phyloP scores from a whole-genome alignment of 75 land plant species.

The Chamaecyparis obtusa region DNA sequence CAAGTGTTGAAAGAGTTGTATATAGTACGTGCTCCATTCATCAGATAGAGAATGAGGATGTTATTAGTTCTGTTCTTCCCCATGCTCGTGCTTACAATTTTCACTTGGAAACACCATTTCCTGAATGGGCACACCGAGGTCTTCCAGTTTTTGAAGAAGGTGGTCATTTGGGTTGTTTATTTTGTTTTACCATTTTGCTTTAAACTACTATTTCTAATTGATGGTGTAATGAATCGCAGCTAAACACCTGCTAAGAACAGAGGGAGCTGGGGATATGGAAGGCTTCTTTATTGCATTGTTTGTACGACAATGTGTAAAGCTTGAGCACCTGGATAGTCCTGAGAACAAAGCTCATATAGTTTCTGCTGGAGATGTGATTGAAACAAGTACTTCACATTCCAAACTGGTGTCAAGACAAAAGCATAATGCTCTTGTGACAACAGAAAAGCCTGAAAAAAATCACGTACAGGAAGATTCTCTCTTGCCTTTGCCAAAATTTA shows the following conservation, averaged over 20 bases:
- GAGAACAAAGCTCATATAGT: not conserved
- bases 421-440: not conserved
- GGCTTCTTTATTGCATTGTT: slow-evolving; percentile 91
- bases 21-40: slow-evolving; percentile 95
- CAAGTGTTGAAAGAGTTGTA: slow-evolving; percentile 78
- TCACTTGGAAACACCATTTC: slow-evolving; percentile 61
- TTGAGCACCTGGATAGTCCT: not conserved
- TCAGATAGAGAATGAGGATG: slow-evolving; percentile 92
- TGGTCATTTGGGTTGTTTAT: slow-evolving; percentile 25
- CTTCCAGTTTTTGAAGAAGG: slow-evolving; percentile 90
- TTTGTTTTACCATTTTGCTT: slow-evolving; percentile 1
- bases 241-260: slow-evolving; percentile 64
- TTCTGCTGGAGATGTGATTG: not conserved
- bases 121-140: slow-evolving; percentile 82
- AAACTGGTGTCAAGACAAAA: not conserved
- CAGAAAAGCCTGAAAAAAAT: not conserved
- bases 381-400: not conserved
- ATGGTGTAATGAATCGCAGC: slow-evolving; percentile 33
- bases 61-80: slow-evolving; percentile 63
- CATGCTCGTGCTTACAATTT: slow-evolving; percentile 59
- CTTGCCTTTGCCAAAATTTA: not conserved
- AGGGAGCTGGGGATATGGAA: slow-evolving; percentile 74
- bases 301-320: slow-evolving; percentile 20
- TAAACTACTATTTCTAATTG: slow-evolving; percentile 1
- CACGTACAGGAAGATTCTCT: not conserved